Evolutionary conservation across 352 stramenopile genomes (phyloP), one percentile per base, ranked within the genome.

Genomic region (Phytophthora tentaculata): DNA sequence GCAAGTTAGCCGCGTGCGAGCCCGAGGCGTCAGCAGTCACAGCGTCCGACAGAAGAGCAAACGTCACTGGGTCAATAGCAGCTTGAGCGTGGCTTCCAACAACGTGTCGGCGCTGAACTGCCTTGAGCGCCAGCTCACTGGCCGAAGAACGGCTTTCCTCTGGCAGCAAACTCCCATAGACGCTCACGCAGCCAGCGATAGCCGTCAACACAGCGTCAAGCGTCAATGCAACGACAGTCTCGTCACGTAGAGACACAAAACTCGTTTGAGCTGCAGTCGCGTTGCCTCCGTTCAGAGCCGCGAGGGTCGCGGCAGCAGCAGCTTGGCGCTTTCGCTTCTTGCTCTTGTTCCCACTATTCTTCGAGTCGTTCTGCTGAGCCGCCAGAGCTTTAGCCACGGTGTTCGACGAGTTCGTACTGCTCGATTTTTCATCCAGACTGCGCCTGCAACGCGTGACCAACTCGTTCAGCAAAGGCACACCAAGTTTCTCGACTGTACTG

Each of bases 281-380:
- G 23, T 59, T 70, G 5, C 67, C 56, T 56, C 64, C 67, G 20
- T 74, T 76, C 13, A 79, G 53, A 23, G 60, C 74, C 19, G 77
- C 73, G 2, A 81, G 62, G 9, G 77, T 72, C 17, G 89, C 77
- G 52, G 84, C 75, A 26, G 84, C 80, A 20, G 74, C 80, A 24
- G 80, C 74, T 56, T 91, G 82, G 35, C 88, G 88, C 74, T 94
- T 94, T 52, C 88, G 86, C 70, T 96, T 96, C 74, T 96, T 96
- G 64, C 82, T 88, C 63, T 94, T 95, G 23, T 49, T 73, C 50
- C 60, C 57, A 19, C 44, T 58, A 2, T 70, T 61, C 47, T 76
- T 74, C 3, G 45, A 39, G 45, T 69, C 68, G 5, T 65, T 73
- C 17, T 73, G 55, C 20, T 71, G 54, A 35, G 51, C 56, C 2